phyloP scores from a whole-genome alignment of 305 asterid species.

The Fraxinus floribunda region DNA sequence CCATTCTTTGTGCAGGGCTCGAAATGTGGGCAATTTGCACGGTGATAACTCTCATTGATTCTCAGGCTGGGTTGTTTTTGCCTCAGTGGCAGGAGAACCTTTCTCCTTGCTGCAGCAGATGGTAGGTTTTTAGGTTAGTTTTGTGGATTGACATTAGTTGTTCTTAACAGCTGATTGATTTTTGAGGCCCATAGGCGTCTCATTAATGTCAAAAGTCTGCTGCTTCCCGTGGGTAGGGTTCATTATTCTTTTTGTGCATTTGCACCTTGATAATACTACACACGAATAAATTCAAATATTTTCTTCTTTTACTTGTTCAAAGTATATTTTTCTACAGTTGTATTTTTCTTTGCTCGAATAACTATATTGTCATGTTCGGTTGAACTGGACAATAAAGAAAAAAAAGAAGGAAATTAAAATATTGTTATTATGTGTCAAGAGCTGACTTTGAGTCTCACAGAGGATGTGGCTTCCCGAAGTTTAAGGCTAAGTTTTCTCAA shows the following conservation, averaged over 20 bases:
- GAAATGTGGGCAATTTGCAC: slow-evolving; percentile 54
- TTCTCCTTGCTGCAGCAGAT: slow-evolving; percentile 36
- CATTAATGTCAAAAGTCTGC: slow-evolving; percentile 35
- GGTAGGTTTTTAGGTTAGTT: slow-evolving; percentile 37
- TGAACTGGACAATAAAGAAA: not conserved
- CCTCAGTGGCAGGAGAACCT: slow-evolving; percentile 56
- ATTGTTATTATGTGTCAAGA: not conserved
- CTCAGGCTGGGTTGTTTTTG: slow-evolving; percentile 57
- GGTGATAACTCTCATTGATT: slow-evolving; percentile 46
- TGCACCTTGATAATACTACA: slow-evolving; percentile 30
- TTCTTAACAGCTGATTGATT: slow-evolving; percentile 41
- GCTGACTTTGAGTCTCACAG: not conserved
- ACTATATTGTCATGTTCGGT: not conserved
- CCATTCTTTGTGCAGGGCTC: slow-evolving; percentile 76
- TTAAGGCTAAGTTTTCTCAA: not conserved
- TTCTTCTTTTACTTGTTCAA: not conserved
- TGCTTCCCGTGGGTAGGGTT: slow-evolving; percentile 52
- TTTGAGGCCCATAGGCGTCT: slow-evolving; percentile 33
- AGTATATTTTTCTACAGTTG: not conserved
- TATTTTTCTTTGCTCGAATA: not conserved
- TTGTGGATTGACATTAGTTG: slow-evolving; percentile 46
- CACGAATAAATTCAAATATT: slow-evolving; percentile 33
- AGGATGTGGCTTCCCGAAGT: not conserved
- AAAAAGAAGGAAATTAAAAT: not conserved
- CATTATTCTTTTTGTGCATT: slow-evolving; percentile 46